phyloP scores from a whole-genome alignment of 2,329 filamentous ascomycete species.

The Pseudocercospora crystallina region DNA sequence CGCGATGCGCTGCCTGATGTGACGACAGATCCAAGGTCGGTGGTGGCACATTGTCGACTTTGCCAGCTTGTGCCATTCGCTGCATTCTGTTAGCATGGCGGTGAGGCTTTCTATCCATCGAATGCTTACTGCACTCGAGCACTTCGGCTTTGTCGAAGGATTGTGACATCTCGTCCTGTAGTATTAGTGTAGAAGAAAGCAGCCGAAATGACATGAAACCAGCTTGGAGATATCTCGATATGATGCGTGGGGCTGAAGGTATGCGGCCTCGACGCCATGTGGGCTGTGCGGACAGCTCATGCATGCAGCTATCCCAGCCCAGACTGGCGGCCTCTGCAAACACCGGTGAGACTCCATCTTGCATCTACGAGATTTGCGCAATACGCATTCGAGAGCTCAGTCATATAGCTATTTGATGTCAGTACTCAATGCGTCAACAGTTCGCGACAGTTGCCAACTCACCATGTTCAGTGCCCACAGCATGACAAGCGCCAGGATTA shows the following conservation, averaged over 20 bases:
- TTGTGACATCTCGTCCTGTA: not conserved
- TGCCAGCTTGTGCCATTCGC: not conserved
- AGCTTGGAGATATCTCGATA: no score
- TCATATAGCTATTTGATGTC: not conserved
- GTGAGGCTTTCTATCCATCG: not conserved
- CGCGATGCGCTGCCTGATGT: no score
- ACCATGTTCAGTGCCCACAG: constrained; percentile 25
- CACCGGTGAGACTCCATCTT: not conserved
- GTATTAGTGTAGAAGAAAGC: no score
- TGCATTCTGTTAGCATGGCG: not conserved
- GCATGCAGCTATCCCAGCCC: not conserved
- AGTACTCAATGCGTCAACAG: not conserved
- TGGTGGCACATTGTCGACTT: no score
- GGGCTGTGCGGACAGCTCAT: constrained; percentile 1
- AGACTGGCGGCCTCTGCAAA: not conserved
- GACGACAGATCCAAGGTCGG: no score
- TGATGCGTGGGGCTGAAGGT: no score
- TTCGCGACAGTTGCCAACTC: constrained; percentile 6
- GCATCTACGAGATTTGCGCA: not conserved
- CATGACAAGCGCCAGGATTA: constrained; percentile 14
- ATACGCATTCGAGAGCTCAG: not conserved
- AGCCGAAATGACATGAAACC: no score
- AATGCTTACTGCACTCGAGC: not conserved
- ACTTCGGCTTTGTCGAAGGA: not conserved
- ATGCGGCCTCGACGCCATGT: no score